Conservation (phyloP, 169 alveolate species). For the Plasmodium cynomolgi region DNA sequence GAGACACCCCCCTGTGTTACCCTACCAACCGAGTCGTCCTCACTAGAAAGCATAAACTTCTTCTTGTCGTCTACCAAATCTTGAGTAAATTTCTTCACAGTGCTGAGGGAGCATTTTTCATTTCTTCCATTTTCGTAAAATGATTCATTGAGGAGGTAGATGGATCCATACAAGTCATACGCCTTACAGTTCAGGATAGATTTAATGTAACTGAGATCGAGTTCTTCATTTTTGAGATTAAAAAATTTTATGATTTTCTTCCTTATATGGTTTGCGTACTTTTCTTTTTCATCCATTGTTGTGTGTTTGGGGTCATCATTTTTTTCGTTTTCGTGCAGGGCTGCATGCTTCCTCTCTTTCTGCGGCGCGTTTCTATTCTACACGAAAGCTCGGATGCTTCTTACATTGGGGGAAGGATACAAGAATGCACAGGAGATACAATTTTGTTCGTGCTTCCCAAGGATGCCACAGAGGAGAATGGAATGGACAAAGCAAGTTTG, state of each 20-base stretch:
- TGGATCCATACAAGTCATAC: conserved; percentile 40
- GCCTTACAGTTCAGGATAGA: conserved; percentile 37
- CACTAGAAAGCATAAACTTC: background rate
- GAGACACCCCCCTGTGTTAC: background rate
- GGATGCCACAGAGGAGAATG: background rate
- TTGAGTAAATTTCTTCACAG: conserved; percentile 46
- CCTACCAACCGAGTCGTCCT: background rate
- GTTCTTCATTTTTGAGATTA: conserved; percentile 54
- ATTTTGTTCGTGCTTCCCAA: background rate
- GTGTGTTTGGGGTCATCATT: background rate
- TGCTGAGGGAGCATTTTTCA: conserved; percentile 1
- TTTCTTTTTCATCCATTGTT: conserved; percentile 1
- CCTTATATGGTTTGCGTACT: conserved; percentile 42
- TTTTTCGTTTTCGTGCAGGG: background rate
- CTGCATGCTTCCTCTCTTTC: background rate
- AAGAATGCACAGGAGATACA: background rate
- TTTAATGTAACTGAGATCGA: conserved; percentile 37
- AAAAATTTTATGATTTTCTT: conserved; percentile 50
- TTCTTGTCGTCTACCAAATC: conserved; percentile 21
- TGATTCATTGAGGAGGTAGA: conserved; percentile 38
- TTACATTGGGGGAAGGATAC: background rate
- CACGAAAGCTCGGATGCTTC: background rate
- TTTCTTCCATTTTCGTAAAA: conserved; percentile 41
- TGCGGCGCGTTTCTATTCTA: background rate
- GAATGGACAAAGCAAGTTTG: background rate